These are phyloP conservation scores for Tuber microsphaerosporum DNA, from an alignment of 495 filamentous ascomycete genomes.

Conservation along the genomic window DNA sequence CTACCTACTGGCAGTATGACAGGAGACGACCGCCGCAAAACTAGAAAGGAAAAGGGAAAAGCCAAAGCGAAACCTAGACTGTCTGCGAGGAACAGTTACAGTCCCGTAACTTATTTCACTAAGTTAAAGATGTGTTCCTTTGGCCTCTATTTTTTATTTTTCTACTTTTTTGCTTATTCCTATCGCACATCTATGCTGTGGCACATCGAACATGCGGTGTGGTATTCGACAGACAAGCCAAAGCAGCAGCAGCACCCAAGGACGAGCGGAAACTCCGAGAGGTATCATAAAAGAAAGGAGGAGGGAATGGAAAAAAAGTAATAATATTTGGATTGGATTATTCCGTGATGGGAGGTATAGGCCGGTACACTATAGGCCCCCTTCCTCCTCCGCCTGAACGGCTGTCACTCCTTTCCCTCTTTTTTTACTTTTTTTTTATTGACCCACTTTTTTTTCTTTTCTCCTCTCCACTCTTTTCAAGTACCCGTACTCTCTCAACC, in stretches of 20 bases:
- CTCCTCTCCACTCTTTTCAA: not conserved
- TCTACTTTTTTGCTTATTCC: not conserved
- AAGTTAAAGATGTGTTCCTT: not conserved
- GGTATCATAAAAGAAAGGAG: not conserved
- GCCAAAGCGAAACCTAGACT: not conserved
- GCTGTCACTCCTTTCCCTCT: not conserved
- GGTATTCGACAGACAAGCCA: not conserved
- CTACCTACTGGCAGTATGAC: not conserved
- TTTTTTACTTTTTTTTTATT: not conserved
- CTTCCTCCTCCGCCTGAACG: not conserved
- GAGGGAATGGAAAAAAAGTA: not conserved
- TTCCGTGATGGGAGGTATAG: slow-evolving; percentile 1
- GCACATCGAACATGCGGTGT: not conserved
- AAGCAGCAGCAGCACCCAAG: slow-evolving; percentile 2
- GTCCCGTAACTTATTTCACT: not conserved
- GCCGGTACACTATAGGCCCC: not conserved
- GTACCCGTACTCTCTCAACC: not conserved
- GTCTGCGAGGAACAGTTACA: not conserved
- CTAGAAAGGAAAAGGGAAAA: not conserved
- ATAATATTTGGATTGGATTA: not conserved
- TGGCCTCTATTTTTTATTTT: not conserved
- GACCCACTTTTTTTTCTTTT: not conserved
- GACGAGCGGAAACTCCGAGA: not conserved
- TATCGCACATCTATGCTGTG: not conserved
- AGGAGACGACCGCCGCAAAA: not conserved